These are phyloP conservation scores for Mucor irregularis DNA, from an alignment of 371 early-diverging fungal species.

Conservation along the genomic window DNA sequence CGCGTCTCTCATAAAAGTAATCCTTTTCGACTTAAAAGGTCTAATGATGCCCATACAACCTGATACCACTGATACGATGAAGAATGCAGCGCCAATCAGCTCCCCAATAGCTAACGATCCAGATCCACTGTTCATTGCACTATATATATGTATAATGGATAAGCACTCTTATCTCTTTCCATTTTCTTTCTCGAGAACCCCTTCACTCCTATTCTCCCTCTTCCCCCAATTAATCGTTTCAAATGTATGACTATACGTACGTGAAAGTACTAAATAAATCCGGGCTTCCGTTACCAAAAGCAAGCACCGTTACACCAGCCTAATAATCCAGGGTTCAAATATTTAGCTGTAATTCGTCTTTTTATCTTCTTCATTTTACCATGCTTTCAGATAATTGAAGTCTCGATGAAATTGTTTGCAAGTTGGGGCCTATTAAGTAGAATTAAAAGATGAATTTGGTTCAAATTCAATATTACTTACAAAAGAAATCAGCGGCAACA, in stretches of 20 bases:
- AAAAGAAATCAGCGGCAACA: slow-evolving; percentile 73
- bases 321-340: slow-evolving; percentile 12
- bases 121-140: slow-evolving; percentile 71
- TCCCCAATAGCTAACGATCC: slow-evolving; percentile 83
- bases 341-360: not conserved
- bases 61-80: slow-evolving; percentile 72
- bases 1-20: slow-evolving; percentile 73
- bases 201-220: not conserved
- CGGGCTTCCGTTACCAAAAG: slow-evolving; percentile 85
- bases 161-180: no score
- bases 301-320: slow-evolving; percentile 88
- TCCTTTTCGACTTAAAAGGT: slow-evolving; percentile 62
- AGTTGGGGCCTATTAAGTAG: slow-evolving; percentile 49
- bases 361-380: slow-evolving; percentile 34
- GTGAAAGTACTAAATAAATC: slow-evolving; percentile 79
- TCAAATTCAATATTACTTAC: slow-evolving; percentile 38
- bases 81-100: slow-evolving; percentile 78
- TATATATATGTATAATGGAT: slow-evolving; percentile 10
- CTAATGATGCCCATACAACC: slow-evolving; percentile 74
- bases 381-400: slow-evolving; percentile 68
- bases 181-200: not conserved
- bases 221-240: not conserved
- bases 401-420: slow-evolving; percentile 58
- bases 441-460: not conserved
- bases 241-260: slow-evolving; percentile 9